Percentiles rank a stretch among this genome's conserved stretches.
Evolutionary conservation across 2,329 filamentous ascomycete genomes (phyloP).

Genomic region (Madurella fahalii): DNA sequence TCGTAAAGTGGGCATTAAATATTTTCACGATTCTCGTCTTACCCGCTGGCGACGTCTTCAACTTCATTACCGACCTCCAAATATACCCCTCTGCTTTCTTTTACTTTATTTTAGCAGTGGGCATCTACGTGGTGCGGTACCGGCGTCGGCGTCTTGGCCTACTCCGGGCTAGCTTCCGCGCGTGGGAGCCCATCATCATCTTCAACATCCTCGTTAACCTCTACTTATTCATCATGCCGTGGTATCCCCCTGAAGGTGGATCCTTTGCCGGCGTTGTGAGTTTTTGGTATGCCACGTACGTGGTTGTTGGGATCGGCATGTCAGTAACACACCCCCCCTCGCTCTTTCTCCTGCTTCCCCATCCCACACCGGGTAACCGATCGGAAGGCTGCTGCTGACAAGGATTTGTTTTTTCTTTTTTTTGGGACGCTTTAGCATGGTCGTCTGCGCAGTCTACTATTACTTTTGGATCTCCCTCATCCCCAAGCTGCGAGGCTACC

Average conservation of each 20-base stretch:
- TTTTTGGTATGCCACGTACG: constrained; percentile 72
- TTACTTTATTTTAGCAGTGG: constrained; percentile 50
- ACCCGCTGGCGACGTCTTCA: constrained; percentile 61
- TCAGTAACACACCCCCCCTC: constrained; percentile 37
- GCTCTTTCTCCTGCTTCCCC: background rate
- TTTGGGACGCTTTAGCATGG: constrained; percentile 27
- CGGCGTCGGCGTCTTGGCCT: constrained; percentile 50
- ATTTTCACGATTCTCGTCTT: constrained; percentile 57
- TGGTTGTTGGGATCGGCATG: constrained; percentile 60
- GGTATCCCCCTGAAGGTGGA: constrained; percentile 63
- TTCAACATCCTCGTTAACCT: constrained; percentile 58
- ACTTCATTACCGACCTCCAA: constrained; percentile 53
- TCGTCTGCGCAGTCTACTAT: constrained; percentile 47
- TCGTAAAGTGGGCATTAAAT: constrained; percentile 53
- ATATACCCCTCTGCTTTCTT: constrained; percentile 59
- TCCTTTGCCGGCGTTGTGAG: constrained; percentile 60
- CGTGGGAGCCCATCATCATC: constrained; percentile 54
- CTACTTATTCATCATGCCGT: constrained; percentile 65
- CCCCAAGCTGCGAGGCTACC: constrained; percentile 41
- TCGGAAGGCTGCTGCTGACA: background rate
- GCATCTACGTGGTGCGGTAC: constrained; percentile 54
- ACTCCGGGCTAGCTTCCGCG: constrained; percentile 48
- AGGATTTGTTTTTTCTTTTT: too few relatives aligned
- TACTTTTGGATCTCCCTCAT: constrained; percentile 43
- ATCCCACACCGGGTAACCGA: background rate